phyloP scores from a whole-genome alignment of 257 asterid species.

The Gentiana straminea region DNA sequence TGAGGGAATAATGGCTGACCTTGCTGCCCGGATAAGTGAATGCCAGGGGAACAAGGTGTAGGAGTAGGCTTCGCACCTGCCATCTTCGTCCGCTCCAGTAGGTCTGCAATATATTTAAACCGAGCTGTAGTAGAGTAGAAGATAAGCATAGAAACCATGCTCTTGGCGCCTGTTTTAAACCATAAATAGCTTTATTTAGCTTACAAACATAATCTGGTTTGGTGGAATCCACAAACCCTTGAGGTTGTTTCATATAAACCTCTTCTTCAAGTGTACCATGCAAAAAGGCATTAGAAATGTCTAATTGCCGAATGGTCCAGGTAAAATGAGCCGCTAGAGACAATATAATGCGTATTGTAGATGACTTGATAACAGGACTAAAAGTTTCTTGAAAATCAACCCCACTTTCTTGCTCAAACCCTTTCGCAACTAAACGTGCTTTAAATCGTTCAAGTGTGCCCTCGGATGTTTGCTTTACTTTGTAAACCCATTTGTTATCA shows the following conservation, averaged over 20 bases:
- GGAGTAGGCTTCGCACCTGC: neutral
- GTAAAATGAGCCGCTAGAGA: neutral
- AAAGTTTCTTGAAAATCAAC: neutral
- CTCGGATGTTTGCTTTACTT: neutral
- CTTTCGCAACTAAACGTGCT: conserved; percentile 5
- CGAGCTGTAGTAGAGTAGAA: neutral
- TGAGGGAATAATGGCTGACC: neutral
- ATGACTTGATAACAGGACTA: neutral
- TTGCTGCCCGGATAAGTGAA: too few species aligned
- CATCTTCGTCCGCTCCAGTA: neutral
- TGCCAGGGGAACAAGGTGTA: neutral
- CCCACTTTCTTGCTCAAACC: conserved; percentile 3
- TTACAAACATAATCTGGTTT: neutral
- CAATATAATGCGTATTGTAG: neutral
- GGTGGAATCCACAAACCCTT: neutral
- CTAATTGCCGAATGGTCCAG: neutral
- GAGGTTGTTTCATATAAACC: conserved; percentile 1
- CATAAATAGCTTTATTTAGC: neutral
- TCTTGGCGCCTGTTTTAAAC: neutral
- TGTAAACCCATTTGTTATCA: conserved; percentile 6
- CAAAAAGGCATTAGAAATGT: neutral
- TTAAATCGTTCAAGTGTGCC: conserved; percentile 4
- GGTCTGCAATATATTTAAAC: too few species aligned
- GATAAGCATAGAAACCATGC: neutral
- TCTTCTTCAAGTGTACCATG: neutral